phyloP scores from a whole-genome alignment of 768 basidiomycete genomes.

The Suillus alpinus region DNA sequence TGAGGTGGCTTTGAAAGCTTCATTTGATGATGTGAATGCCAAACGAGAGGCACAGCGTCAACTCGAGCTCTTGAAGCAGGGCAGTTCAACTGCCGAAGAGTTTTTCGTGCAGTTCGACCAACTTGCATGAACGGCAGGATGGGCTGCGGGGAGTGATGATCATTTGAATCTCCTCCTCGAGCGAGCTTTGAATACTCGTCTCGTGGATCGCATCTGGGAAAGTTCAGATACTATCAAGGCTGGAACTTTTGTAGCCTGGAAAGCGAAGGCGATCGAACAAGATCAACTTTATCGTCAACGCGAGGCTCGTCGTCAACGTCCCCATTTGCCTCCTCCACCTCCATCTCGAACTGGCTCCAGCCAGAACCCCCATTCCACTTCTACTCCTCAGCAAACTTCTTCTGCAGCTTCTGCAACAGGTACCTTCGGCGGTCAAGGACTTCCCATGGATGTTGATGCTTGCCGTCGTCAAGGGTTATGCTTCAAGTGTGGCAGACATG shows the following conservation, averaged over 20 bases:
- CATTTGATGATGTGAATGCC: not conserved
- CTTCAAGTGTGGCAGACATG: not conserved
- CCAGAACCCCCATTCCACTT: not conserved
- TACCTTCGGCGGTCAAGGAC: constrained; percentile 12
- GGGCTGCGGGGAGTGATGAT: not conserved
- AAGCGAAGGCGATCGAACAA: not conserved
- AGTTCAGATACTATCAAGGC: not conserved
- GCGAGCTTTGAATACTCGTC: not conserved
- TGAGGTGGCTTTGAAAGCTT: not conserved
- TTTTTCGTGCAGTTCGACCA: not conserved
- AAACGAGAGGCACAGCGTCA: not conserved
- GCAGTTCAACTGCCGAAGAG: not conserved
- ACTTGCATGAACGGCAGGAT: not conserved
- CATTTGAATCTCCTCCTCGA: not conserved
- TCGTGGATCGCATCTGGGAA: not conserved
- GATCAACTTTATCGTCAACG: not conserved
- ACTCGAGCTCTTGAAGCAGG: not conserved
- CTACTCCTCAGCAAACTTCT: not conserved
- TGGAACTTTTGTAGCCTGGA: not conserved
- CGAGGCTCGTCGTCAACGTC: not conserved
- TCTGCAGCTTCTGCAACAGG: not conserved
- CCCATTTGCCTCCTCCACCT: no score
- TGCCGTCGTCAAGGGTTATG: constrained; percentile 1
- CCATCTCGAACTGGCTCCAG: no score
- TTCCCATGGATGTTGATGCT: constrained; percentile 16